Percentiles rank a stretch among this genome's conserved stretches.
These are phyloP conservation scores for Clathrospora elynae DNA, from an alignment of 2,329 filamentous ascomycete genomes.

Conservation along the genomic window DNA sequence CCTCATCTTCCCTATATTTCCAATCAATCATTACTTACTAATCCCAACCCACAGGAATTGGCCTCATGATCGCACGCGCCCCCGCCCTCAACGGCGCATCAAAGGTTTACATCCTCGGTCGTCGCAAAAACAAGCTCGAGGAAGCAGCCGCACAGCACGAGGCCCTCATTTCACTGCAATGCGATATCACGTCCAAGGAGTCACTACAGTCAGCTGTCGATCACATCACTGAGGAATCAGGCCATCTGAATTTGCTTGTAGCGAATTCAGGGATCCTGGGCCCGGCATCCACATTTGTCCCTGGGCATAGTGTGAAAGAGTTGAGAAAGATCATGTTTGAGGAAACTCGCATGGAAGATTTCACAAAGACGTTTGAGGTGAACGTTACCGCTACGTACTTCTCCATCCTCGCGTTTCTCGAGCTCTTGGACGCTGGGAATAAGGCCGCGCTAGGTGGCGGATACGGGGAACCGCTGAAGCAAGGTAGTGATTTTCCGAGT, in stretches of 20 bases:
- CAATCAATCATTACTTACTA: no score
- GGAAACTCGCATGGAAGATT: conserved; percentile 10
- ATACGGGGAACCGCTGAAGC: conserved; percentile 7
- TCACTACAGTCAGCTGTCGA: conserved; percentile 14
- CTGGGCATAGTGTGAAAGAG: neutral
- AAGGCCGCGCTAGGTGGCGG: conserved; percentile 6
- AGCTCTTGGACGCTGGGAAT: conserved; percentile 50
- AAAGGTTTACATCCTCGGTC: conserved; percentile 29
- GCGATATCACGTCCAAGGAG: conserved; percentile 25
- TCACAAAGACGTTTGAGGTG: conserved; percentile 33
- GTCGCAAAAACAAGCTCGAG: conserved; percentile 21
- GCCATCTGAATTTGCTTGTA: conserved; percentile 24
- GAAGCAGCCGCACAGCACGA: conserved; percentile 1
- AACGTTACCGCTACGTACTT: conserved; percentile 50
- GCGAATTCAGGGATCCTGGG: conserved; percentile 27
- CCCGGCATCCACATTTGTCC: conserved; percentile 10
- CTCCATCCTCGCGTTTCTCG: conserved; percentile 48
- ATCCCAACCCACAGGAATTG: conserved; percentile 19
- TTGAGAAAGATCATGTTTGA: conserved; percentile 9
- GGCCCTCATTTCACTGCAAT: conserved; percentile 15
- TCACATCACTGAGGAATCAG: conserved; percentile 10
- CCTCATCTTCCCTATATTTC: no score
- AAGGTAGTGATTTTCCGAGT: conserved; percentile 1
- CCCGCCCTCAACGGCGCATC: conserved; percentile 21
- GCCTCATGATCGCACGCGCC: conserved; percentile 24